Evolutionary conservation across 768 basidiomycete species (phyloP), one percentile per base, ranked within the genome.

Genomic region (Phlebiopsis gigantea): DNA sequence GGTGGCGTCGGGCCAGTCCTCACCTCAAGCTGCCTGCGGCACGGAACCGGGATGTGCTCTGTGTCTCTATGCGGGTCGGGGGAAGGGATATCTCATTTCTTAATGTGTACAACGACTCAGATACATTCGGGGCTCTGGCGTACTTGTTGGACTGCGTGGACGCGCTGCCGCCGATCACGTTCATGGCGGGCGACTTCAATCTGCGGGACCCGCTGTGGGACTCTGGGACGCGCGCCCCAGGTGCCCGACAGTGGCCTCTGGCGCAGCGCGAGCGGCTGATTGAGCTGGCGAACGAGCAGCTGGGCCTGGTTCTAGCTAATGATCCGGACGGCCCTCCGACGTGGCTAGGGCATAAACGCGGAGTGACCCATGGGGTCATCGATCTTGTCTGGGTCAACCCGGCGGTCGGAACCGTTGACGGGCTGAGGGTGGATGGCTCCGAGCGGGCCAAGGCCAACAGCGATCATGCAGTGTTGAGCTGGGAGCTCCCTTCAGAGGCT

Each of bases 121-220:
- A 26, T 1, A 46, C 42, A 5, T 39, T 43, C 41, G 24, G 17
- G 4, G 50, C 59, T 8, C 47, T 60, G 1, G 3, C 4, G 5
- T 50, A 45, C 46, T 21, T 54, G 15, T 17, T 31, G 8, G 42
- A 41, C 29, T 12, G 44, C 1, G 28, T 43, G 10, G 45, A 47
- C 4, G 3, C 15, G 15, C 45, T 56, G 29, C 48, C 47, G 2
- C 14, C 46, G 4, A 41, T 59, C 9, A 4, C 34, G 2, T 29
- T 47, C 12, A 56, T 59, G 58, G 55, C 55, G 25, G 59, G 59
- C 2, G 59, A 60, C 28, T 60, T 57, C 52, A 60, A 60, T 26
- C 50, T 60, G 25, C 49, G 48, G 19, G 46, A 60, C 56, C 48
- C 39, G 8, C 12, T 41, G 34, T 60, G 59, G 59, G 55, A 55